Base-by-base conservation (phyloP, 371 early-diverging fungal genomes). In the Mucor saturninus region DNA sequence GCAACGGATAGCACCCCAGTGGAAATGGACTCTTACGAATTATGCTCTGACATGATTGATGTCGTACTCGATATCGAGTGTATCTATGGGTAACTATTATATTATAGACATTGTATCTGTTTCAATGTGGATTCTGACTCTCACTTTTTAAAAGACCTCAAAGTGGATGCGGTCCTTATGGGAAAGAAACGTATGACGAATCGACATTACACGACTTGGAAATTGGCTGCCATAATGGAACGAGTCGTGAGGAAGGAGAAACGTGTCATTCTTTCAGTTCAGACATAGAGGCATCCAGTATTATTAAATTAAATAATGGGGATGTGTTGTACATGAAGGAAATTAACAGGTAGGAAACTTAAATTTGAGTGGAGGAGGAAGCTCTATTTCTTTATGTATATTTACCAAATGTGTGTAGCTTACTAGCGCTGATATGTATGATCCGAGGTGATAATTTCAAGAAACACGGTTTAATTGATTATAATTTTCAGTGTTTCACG, bases 1-100 rank as follows among this genome's bases (percentile, higher is more conserved):
- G 96, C 98, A 4, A 96, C 95, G 4, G 98, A 97, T 64, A 88
- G 90, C 49, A 92, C 95, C 2, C 96, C 98, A 1, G 94, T 94
- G 26, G 95, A 95, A 67, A 87, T 94, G 78, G 93, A 93, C 61
- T 85, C 90, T 2, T 97, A 95, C 72, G 92, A 93, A 74, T 86
- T 97, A 46, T 95, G 97, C 66, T 86, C 89, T 50, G 94, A 96
- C 69, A 96, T 95, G 89, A 93, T 97, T 69, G 97, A 94, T 61
- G 93, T 94, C 30, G 87, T 94, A 45, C 84, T 95, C 30, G 95
- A 96, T 67, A 79, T 97, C 35, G 83, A 90, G 9, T 73, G 76
- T 29, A 88, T 96, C 45, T 95, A 93, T 68, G 88, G 89, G 84
- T 86, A 84, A 68, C 63, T 15, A 11, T 43, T 43, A 43, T 43